Evolutionary conservation across 768 basidiomycete genomes (phyloP), one percentile per base, ranked within the genome.

Genomic region (Nidularia pulvinata): DNA sequence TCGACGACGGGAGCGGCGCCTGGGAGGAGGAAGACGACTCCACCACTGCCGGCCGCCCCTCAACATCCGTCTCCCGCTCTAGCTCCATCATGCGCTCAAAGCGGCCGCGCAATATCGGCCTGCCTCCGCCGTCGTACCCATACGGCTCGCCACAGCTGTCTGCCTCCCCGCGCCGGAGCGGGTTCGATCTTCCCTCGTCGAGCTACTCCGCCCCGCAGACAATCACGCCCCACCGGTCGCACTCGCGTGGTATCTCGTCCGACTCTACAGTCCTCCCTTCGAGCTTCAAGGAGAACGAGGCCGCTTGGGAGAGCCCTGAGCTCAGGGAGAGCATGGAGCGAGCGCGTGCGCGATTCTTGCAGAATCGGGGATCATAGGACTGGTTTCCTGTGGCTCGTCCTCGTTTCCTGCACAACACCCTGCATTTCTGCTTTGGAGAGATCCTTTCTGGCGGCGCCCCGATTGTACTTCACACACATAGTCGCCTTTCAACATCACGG

Each of bases 261-360:
- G 53, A 56, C 33, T 45, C 58, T 1, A 39, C 44, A 16, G 51
- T 50, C 37, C 47, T 46, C 22, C 44, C 34, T 37, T 33, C 49
- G 50, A 49, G 49, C 9, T 64, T 66, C 30, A 65, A 55, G 52
- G 86, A 86, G 58, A 82, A 84, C 48, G 71, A 76, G 44, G 61
- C 59, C 33, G 57, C 71, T 7, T 88, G 82, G 79, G 74, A 82
- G 65, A 90, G 86, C 62, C 77, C 83, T 1, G 85, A 88, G 71
- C 62, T 92, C 37, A 76, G 80, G 52, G 85, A 87, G 69, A 80
- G 78, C 30, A 92, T 91, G 89, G 84, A 84, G 67, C 72, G 75
- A 6, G 89, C 89, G 7, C 72, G 89, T 33, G 80, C 78, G 39
- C 65, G 71, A 55, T 53, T 73, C 47, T 55, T 70, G 55, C 50